Percentiles rank a stretch among this genome's conserved stretches.
Evolutionary conservation across 208 protist species (phyloP).

Genomic region (Crithidia acanthocephali): DNA sequence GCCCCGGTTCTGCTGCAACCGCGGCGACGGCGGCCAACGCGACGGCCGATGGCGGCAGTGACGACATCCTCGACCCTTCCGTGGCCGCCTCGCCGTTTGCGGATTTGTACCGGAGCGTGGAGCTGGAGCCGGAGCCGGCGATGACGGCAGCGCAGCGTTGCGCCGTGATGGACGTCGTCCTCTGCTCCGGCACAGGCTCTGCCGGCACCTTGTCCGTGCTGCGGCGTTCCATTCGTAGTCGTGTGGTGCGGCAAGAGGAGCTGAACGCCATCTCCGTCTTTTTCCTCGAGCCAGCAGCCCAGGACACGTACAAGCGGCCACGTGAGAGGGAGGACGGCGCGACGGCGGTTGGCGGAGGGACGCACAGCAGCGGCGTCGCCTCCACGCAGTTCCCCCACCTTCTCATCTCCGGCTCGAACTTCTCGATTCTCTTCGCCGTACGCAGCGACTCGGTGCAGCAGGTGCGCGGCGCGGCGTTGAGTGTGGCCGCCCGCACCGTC

Average conservation of each 20-base stretch:
- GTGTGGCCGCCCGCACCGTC: constrained; percentile 55
- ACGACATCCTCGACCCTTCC: constrained; percentile 35
- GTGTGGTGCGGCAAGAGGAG: constrained; percentile 58
- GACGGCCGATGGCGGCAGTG: not conserved
- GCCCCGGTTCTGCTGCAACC: no score
- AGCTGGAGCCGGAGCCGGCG: constrained; percentile 58
- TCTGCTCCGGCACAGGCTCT: constrained; percentile 59
- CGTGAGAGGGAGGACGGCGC: constrained; percentile 31
- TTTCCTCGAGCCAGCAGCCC: constrained; percentile 39
- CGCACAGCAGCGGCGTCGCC: not conserved
- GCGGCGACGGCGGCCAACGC: not conserved
- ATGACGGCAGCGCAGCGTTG: constrained; percentile 37
- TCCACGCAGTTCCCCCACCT: constrained; percentile 40
- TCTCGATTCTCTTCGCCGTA: constrained; percentile 81
- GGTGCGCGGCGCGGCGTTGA: constrained; percentile 62
- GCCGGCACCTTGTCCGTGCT: constrained; percentile 63
- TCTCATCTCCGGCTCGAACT: constrained; percentile 69
- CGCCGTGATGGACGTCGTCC: constrained; percentile 64
- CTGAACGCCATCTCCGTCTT: constrained; percentile 84
- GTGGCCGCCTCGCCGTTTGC: constrained; percentile 74
- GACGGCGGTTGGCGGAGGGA: not conserved
- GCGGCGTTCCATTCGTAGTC: constrained; percentile 69
- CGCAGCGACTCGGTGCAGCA: constrained; percentile 77
- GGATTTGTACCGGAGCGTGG: constrained; percentile 60
- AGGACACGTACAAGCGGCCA: constrained; percentile 28